Conservation (phyloP, 2,329 filamentous ascomycete genomes). For the Pseudogymnoascus sp. region DNA sequence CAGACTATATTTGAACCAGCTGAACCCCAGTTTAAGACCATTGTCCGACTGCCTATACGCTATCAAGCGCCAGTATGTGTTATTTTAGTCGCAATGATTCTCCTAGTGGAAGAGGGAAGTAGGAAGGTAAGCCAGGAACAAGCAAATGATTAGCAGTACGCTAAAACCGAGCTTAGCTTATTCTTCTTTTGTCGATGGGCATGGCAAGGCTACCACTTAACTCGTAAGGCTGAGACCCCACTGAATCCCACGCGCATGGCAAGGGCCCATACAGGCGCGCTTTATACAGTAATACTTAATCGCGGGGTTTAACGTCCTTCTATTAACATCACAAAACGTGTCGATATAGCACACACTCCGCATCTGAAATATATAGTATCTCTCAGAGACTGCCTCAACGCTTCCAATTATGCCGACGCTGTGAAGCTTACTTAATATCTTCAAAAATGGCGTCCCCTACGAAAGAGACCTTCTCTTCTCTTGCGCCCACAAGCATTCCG, state of each 20-base stretch:
- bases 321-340: not conserved
- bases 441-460: constrained; percentile 18
- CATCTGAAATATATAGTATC: not conserved
- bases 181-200: not conserved
- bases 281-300: not conserved
- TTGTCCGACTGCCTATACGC: not conserved
- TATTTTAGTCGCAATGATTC: not conserved
- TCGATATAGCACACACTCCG: not conserved
- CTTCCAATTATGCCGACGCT: constrained; percentile 5
- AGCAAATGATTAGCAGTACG: not conserved
- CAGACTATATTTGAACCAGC: not conserved
- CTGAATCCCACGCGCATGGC: not conserved
- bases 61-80: not conserved
- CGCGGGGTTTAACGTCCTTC: not conserved
- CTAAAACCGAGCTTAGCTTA: constrained; percentile 3
- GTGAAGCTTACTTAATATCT: not conserved
- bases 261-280: not conserved
- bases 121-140: not conserved
- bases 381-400: not conserved
- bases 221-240: not conserved
- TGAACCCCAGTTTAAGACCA: not conserved
- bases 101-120: not conserved
- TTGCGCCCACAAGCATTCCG: constrained; percentile 29
- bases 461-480: constrained; percentile 22
- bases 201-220: not conserved